Percentiles rank a stretch among this genome's conserved stretches.
These are phyloP conservation scores for Solanum pennellii DNA, from an alignment of 257 asterid species.

Conservation along the genomic window DNA sequence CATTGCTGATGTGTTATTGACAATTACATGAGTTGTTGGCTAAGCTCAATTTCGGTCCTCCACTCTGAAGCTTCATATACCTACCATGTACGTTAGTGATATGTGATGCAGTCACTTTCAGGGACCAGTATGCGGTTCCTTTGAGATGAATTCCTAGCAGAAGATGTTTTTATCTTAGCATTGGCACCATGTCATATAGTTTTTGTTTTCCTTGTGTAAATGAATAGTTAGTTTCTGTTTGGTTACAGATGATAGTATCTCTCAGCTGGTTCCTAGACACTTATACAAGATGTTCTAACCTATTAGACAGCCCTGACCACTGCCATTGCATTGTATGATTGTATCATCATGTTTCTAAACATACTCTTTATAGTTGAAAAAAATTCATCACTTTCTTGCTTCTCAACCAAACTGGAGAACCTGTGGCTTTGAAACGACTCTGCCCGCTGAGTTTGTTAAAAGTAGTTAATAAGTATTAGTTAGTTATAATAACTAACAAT, in stretches of 20 bases:
- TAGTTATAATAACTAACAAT: no score
- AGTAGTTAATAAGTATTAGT: no score
- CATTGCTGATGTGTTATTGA: not conserved
- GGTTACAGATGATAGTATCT: constrained; percentile 16
- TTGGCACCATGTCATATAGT: not conserved
- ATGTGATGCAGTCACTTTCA: not conserved
- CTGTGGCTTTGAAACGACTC: not conserved
- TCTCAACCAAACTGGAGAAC: not conserved
- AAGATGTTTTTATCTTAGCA: not conserved
- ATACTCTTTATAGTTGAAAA: constrained; percentile 4
- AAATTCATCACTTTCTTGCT: not conserved
- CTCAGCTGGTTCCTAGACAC: constrained; percentile 8
- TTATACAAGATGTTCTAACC: constrained; percentile 15
- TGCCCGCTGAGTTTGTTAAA: no score
- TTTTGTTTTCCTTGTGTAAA: constrained; percentile 16
- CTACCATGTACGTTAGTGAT: not conserved
- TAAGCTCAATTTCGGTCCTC: not conserved
- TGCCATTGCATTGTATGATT: constrained; percentile 8
- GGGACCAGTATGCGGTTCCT: not conserved
- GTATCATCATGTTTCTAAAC: not conserved
- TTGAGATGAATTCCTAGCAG: not conserved
- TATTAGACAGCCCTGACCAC: constrained; percentile 16
- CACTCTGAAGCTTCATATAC: not conserved
- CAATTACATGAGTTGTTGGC: not conserved
- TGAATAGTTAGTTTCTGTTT: constrained; percentile 15